Evolutionary conservation across 2,329 filamentous ascomycete species (phyloP).

Genomic region (Cryphonectria naterciae): DNA sequence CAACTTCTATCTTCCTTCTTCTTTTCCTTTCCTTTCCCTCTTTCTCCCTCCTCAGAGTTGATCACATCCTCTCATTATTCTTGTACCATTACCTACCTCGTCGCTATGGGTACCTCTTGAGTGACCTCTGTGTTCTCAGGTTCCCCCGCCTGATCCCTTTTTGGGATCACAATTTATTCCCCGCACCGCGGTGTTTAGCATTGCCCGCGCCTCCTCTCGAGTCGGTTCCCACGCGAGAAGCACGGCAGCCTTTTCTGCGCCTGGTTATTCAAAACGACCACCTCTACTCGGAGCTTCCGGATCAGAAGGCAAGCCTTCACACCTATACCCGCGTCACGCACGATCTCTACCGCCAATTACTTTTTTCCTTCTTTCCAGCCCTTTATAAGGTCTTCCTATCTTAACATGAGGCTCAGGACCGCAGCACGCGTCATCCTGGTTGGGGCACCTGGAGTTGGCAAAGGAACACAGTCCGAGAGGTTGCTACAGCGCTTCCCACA

Average conservation of each 20-base stretch:
- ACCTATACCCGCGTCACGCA: constrained; percentile 21
- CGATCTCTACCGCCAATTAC: constrained; percentile 18
- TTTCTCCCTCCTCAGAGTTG: not conserved
- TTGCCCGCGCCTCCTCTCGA: not conserved
- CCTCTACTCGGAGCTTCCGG: constrained; percentile 2
- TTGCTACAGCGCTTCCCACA: constrained; percentile 86
- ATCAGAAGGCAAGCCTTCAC: constrained; percentile 27
- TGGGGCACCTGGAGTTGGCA: constrained; percentile 94
- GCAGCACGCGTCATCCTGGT: constrained; percentile 94
- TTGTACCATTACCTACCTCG: constrained; percentile 17
- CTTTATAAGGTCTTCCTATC: constrained; percentile 20
- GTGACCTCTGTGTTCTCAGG: constrained; percentile 5
- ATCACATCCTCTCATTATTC: constrained; percentile 13
- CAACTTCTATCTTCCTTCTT: constrained; percentile 1
- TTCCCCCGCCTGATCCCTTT: constrained; percentile 21
- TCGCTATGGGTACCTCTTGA: constrained; percentile 31
- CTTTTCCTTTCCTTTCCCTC: constrained; percentile 3
- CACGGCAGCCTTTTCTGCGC: not conserved
- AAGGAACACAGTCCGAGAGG: constrained; percentile 92
- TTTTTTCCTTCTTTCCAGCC: not conserved
- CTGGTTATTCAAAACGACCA: constrained; percentile 6
- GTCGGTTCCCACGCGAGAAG: not conserved
- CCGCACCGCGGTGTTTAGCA: constrained; percentile 15
- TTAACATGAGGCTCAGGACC: constrained; percentile 67
- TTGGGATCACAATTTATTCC: constrained; percentile 23